phyloP scores from a whole-genome alignment of 176 grass and related monocot genomes.

The Alloteropsis semialata region DNA sequence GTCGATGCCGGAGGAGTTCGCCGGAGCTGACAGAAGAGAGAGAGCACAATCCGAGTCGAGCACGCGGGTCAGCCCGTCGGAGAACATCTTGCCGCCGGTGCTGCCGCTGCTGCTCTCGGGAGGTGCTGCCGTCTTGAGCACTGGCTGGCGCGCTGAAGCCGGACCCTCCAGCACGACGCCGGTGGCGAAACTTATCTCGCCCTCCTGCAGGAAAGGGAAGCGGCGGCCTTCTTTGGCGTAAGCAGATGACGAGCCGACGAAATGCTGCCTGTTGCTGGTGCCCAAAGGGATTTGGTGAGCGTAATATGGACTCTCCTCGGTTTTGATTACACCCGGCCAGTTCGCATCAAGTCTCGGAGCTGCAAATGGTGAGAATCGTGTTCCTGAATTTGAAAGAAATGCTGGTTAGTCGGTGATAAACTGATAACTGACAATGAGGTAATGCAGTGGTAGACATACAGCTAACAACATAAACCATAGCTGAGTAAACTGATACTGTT shows the following conservation, averaged over 20 bases:
- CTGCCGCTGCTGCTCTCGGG: conserved; percentile 34
- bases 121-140: conserved; percentile 34
- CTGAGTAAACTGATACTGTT: neutral
- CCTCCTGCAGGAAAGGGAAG: conserved; percentile 64
- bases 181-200: conserved; percentile 39
- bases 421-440: neutral
- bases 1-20: conserved; percentile 46
- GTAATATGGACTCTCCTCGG: conserved; percentile 46
- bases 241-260: conserved; percentile 26
- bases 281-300: conserved; percentile 29
- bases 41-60: conserved; percentile 79
- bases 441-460: neutral
- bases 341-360: conserved; percentile 38
- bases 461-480: neutral
- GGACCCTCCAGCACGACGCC: conserved; percentile 28
- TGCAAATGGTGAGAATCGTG: conserved; percentile 51
- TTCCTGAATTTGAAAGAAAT: conserved; percentile 35
- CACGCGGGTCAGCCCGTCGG: conserved; percentile 39
- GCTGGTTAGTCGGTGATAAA: neutral
- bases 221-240: conserved; percentile 49
- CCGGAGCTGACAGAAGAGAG: conserved; percentile 91
- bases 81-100: conserved; percentile 45
- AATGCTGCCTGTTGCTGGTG: conserved; percentile 35
- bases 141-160: conserved; percentile 33
- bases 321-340: conserved; percentile 52